Percentiles rank a stretch among this genome's conserved stretches.
phyloP scores from a whole-genome alignment of 2,329 filamentous ascomycete genomes.

The Hymenoscyphus repandus region DNA sequence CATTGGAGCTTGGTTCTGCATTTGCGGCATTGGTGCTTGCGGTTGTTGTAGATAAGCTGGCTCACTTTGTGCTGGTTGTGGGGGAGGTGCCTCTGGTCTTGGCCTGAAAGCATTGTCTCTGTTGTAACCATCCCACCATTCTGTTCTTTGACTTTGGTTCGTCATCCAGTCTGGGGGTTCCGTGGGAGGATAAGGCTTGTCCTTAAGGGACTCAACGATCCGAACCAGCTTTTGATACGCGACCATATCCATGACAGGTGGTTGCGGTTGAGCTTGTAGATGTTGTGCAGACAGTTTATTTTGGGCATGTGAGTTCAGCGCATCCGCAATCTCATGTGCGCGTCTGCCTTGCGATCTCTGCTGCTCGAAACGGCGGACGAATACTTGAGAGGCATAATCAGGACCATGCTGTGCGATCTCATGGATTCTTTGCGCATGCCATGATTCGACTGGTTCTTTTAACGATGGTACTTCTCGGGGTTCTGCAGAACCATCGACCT shows the following conservation, averaged over 20 bases:
- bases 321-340: slow-evolving; percentile 15
- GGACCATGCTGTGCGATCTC: slow-evolving; percentile 28
- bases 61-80: slow-evolving; percentile 26
- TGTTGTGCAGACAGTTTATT: neutral
- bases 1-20: slow-evolving; percentile 13
- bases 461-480: slow-evolving; percentile 14
- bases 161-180: slow-evolving; percentile 49
- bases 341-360: slow-evolving; percentile 8
- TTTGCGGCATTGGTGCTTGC: slow-evolving; percentile 27
- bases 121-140: slow-evolving; percentile 48
- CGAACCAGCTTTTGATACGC: slow-evolving; percentile 19
- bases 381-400: slow-evolving; percentile 21
- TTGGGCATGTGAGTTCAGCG: slow-evolving; percentile 10
- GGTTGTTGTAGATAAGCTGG: slow-evolving; percentile 21
- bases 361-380: slow-evolving; percentile 18
- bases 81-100: slow-evolving; percentile 32
- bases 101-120: slow-evolving; percentile 35
- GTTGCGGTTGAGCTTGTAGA: neutral
- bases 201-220: slow-evolving; percentile 35
- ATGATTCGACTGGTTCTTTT: slow-evolving; percentile 23
- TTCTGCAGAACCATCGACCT: slow-evolving; percentile 10
- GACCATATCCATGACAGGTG: slow-evolving; percentile 15
- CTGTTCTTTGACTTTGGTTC: slow-evolving; percentile 40
- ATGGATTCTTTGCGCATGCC: slow-evolving; percentile 26
- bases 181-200: slow-evolving; percentile 44